Conservation (phyloP, 2,329 filamentous ascomycete species). For the Colletotrichum sp. region DNA sequence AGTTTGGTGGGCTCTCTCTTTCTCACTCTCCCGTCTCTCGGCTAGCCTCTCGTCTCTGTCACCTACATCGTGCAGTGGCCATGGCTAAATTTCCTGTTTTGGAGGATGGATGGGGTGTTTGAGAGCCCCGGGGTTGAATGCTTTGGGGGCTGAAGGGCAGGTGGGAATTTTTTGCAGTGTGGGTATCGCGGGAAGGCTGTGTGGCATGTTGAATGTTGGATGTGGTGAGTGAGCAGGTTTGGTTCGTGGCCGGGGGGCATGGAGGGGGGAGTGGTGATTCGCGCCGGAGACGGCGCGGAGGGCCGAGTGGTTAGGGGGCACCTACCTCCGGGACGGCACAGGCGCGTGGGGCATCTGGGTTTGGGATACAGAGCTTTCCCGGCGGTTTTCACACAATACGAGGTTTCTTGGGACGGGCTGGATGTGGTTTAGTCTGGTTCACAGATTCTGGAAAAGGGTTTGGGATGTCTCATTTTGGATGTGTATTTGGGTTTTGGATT, state of each 20-base stretch:
- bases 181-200: background rate
- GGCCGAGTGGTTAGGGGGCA: background rate
- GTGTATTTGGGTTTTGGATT: background rate
- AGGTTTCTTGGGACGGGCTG: background rate
- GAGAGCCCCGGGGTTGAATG: background rate
- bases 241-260: background rate
- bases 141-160: background rate
- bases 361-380: background rate
- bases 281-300: background rate
- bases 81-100: background rate
- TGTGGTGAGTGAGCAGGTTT: background rate
- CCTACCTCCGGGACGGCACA: background rate
- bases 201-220: background rate
- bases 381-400: background rate
- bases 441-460: background rate
- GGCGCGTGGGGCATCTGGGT: background rate
- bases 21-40: background rate
- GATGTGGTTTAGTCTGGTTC: background rate
- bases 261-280: background rate
- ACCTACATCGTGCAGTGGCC: background rate
- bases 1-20: background rate
- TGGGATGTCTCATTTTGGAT: background rate
- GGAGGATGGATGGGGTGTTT: background rate
- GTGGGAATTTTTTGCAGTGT: background rate
- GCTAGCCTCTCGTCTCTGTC: background rate